Conservation (phyloP, 345 rosid species). For the Acer yangbiense region DNA sequence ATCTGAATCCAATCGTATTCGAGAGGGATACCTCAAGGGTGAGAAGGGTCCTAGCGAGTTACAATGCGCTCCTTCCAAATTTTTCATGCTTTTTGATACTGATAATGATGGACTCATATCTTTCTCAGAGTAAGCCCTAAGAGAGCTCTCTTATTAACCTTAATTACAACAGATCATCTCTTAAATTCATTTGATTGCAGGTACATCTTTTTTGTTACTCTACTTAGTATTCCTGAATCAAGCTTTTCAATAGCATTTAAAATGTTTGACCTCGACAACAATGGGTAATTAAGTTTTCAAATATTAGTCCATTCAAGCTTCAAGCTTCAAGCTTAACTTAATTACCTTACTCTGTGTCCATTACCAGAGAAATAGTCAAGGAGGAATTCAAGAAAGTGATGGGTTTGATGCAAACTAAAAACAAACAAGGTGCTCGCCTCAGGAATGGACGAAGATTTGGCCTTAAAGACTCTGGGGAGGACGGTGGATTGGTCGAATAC, state of each 20-base stretch:
- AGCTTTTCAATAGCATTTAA: conserved; percentile 65
- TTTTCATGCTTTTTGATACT: conserved; percentile 73
- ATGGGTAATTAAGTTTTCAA: conserved; percentile 46
- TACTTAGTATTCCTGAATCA: conserved; percentile 74
- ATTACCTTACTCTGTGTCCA: not conserved
- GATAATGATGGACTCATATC: conserved; percentile 66
- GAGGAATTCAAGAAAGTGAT: conserved; percentile 71
- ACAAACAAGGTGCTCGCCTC: conserved; percentile 50
- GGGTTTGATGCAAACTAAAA: conserved; percentile 58
- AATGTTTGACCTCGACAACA: conserved; percentile 64
- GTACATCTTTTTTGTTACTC: conserved; percentile 65
- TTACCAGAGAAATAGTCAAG: conserved; percentile 56
- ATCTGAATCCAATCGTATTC: conserved; percentile 49
- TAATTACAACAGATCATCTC: too few relatives aligned
- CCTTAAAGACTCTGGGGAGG: conserved; percentile 40
- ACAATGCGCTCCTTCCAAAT: conserved; percentile 55
- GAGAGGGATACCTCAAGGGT: conserved; percentile 58
- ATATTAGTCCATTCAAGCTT: not conserved
- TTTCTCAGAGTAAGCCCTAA: conserved; percentile 55
- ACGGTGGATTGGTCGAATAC: conserved; percentile 58
- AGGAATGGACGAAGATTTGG: conserved; percentile 44
- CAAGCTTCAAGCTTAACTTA: too few relatives aligned
- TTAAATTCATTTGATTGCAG: conserved; percentile 26
- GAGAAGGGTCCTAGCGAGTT: conserved; percentile 52
- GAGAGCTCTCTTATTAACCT: not conserved